A percentile compares a stretch with the other conserved stretches of the same genome.
phyloP scores from a whole-genome alignment of 2,329 filamentous ascomycete species.

The Botrytis fabae region DNA sequence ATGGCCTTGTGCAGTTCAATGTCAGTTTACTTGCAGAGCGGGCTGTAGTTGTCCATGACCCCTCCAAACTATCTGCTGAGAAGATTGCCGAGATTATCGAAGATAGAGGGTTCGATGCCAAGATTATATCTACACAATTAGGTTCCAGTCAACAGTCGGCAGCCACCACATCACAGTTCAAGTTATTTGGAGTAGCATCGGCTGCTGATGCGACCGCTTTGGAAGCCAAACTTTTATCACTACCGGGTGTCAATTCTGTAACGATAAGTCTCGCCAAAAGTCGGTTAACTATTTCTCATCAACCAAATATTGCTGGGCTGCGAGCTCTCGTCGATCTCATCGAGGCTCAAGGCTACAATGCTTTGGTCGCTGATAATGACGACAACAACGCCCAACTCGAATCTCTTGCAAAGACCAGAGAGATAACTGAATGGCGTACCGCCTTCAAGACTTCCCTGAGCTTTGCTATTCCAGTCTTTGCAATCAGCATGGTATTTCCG shows the following conservation, averaged over 20 bases:
- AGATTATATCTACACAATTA: conserved; percentile 72
- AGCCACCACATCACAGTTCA: conserved; percentile 70
- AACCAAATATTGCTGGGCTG: conserved; percentile 71
- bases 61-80: conserved; percentile 66
- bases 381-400: conserved; percentile 97
- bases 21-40: conserved; percentile 92
- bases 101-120: conserved; percentile 84
- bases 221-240: conserved; percentile 63
- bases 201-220: conserved; percentile 70
- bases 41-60: conserved; percentile 83
- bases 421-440: conserved; percentile 88
- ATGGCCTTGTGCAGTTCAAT: conserved; percentile 85
- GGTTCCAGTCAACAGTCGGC: conserved; percentile 55
- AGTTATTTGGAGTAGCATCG: conserved; percentile 77
- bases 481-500: conserved; percentile 91
- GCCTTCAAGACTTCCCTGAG: conserved; percentile 75
- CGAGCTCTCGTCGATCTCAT: conserved; percentile 79
- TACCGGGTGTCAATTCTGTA: conserved; percentile 73
- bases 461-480: conserved; percentile 87
- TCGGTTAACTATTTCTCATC: conserved; percentile 71
- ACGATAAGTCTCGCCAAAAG: conserved; percentile 72
- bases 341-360: conserved; percentile 83
- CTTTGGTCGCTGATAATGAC: conserved; percentile 83
- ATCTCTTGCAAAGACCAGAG: conserved; percentile 91
- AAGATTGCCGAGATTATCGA: conserved; percentile 83